Percentiles rank a stretch among this genome's conserved stretches.
Conservation (phyloP, 768 basidiomycete species). For the Phylloporus arenicola region DNA sequence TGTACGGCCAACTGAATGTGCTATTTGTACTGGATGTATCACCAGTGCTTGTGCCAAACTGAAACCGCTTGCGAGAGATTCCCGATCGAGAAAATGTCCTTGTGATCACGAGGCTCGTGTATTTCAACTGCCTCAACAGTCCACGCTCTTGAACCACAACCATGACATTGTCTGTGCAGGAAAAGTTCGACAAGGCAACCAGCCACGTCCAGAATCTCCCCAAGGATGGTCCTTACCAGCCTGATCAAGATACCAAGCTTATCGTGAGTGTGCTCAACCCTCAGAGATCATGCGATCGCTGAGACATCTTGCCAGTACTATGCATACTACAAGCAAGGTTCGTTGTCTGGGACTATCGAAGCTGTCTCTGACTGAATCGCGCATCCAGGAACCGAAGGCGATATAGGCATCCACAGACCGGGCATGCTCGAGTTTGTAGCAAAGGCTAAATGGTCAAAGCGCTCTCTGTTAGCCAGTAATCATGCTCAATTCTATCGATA, state of each 20-base stretch:
- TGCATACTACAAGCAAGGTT: conserved; percentile 89
- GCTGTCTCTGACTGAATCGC: neutral
- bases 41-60: too few relatives aligned
- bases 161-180: conserved; percentile 45
- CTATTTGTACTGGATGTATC: too few relatives aligned
- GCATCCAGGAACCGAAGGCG: conserved; percentile 63
- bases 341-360: conserved; percentile 5
- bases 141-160: conserved; percentile 14
- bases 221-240: conserved; percentile 68
- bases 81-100: conserved; percentile 3
- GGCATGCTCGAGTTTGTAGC: conserved; percentile 82
- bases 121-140: too few relatives aligned
- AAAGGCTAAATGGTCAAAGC: conserved; percentile 80
- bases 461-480: neutral
- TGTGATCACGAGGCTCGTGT: conserved; percentile 8
- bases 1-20: too few relatives aligned
- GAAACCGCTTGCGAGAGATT: conserved; percentile 4
- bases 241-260: conserved; percentile 69
- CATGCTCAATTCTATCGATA: conserved; percentile 26
- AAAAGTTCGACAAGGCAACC: conserved; percentile 76
- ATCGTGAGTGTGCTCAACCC: conserved; percentile 46
- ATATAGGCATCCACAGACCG: conserved; percentile 58
- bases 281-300: conserved; percentile 5
- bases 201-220: conserved; percentile 62
- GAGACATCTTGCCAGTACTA: conserved; percentile 67